Conservation (phyloP, 768 basidiomycete genomes). For the Lactarius akahatsu region DNA sequence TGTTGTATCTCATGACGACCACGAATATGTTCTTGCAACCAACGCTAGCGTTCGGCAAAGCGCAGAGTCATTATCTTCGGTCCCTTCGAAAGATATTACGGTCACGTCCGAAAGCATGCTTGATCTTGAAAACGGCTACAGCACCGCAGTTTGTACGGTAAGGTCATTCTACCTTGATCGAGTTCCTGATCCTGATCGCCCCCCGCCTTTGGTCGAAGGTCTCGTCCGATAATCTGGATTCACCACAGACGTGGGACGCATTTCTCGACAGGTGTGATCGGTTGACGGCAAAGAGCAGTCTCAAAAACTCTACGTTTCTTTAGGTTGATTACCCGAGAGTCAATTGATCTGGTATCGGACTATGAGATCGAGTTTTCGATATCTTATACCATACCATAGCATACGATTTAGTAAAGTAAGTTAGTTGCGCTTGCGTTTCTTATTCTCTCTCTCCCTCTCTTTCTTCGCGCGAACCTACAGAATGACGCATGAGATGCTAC, state of each 20-base stretch:
- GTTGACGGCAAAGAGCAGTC: conserved; percentile 34
- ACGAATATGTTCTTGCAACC: conserved; percentile 47
- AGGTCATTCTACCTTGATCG: conserved; percentile 19
- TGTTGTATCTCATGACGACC: conserved; percentile 38
- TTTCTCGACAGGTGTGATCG: conserved; percentile 47
- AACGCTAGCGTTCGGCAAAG: conserved; percentile 51
- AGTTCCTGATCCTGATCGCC: conserved; percentile 14
- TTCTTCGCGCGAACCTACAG: conserved; percentile 78
- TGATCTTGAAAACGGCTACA: conserved; percentile 56
- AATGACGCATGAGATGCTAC: conserved; percentile 21
- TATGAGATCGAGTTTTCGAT: conserved; percentile 3
- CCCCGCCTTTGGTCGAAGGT: conserved; percentile 40
- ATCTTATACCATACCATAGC: not conserved
- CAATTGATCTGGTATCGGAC: not conserved
- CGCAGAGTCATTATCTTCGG: conserved; percentile 32
- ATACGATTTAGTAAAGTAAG: conserved; percentile 1
- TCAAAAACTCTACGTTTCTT: conserved; percentile 12
- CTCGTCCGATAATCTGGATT: conserved; percentile 40
- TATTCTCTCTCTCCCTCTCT: conserved; percentile 70
- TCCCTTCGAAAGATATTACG: conserved; percentile 21
- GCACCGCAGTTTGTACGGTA: conserved; percentile 56
- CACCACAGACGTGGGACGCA: conserved; percentile 45
- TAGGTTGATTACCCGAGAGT: not conserved
- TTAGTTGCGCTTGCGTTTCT: conserved; percentile 52
- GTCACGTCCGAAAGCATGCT: conserved; percentile 47